Base-by-base conservation (phyloP, 306 rosid genomes). In the Vigna reflexopilosa region DNA sequence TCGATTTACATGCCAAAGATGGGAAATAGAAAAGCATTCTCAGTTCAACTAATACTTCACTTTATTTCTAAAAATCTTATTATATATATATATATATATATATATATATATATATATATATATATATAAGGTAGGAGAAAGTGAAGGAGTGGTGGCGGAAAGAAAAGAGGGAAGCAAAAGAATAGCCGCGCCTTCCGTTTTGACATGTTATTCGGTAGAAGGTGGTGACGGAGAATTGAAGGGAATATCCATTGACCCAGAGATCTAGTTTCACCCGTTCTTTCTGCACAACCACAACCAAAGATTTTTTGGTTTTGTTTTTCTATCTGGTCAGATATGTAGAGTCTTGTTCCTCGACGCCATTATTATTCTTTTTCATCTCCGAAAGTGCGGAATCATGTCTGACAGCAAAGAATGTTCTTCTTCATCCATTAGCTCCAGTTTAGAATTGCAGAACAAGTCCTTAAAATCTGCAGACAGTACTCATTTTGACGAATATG, bases 391-490 rank as follows among this genome's bases (percentile, higher is more conserved):
- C 50, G 5, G 50, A 17, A 49, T 9, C 19, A 77, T 66, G 76
- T 73, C 85, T 44, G 55, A 69, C 26, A 68, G 34, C 12, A 92
- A 86, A 80, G 90, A 88, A 72, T 89, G 88, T 85, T 84, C 91
- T 32, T 82, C 88, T 8, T 54, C 90, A 77, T 89, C 91, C 73
- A 67, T 86, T 80, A 88, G 72, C 49, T 79, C 95, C 1, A 78
- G 87, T 44, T 55, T 90, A 22, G 98, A 92, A 90, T 83, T 94
- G 77, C 94, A 77, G 38, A 63, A 67, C 73, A 87, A 80, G 66
- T 58, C 76, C 32, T 72, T 72, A 12, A 79, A 9, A 83, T 77
- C 82, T 45, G 44, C 28, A 1, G 56, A 16, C 45, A 69, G 56
- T 12, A n/a, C 73, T 2, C 40, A 84, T 73, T 70, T 54, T 50